Evolutionary conservation across 176 grass and related monocot genomes (phyloP), one percentile per base, ranked within the genome.

Genomic region (Paspalum vaginatum): DNA sequence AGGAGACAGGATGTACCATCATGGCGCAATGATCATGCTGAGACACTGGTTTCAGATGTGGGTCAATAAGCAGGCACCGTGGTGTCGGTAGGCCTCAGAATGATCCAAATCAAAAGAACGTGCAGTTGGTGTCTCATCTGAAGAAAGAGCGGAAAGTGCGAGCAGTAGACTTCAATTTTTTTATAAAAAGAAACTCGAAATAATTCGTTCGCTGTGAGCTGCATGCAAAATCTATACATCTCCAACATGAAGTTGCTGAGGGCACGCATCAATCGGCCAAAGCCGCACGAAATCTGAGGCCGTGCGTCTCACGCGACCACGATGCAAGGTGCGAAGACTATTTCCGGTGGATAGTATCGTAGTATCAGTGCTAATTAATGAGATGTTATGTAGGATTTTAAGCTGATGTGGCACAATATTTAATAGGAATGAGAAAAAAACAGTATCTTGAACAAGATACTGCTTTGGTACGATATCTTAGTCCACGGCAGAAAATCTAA

Each of bases 91-190:
- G 16, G 40, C 24, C 61, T 40, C 51, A 22, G 24, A 59, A 58
- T 14, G 41, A 27, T 76, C 82, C 82, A 85, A 70, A 78, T 32
- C 20, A 70, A 83, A 66, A 61, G 26, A 85, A 70, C 62, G 54
- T 52, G 46, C n/a, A 24, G 32, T 40, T 14, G 47, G 10, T 37
- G 39, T 39, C 51, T 32, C 18, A n/a, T 75, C 50, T 47, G 40
- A 22, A 52, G 9, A 70, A 61, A 85, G 13, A 26, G 11, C 12
- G 24, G 66, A 67, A 64, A 68, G 9, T 8, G 17, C 22, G 7
- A 70, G 25, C 17, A 18, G 64, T 43, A 43, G 39, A 17, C 32
- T 10, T 46, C 13, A 46, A 50, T 5, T 68, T 76, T 84, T 27
- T n/a, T n/a, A n/a, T n/a, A 1, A 67, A 56, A 17, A 75, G 61